Evolutionary conservation across 1,139 yeast genomes (phyloP), one percentile per base, ranked within the genome.

Genomic region (Kluyveromyces marxianus): DNA sequence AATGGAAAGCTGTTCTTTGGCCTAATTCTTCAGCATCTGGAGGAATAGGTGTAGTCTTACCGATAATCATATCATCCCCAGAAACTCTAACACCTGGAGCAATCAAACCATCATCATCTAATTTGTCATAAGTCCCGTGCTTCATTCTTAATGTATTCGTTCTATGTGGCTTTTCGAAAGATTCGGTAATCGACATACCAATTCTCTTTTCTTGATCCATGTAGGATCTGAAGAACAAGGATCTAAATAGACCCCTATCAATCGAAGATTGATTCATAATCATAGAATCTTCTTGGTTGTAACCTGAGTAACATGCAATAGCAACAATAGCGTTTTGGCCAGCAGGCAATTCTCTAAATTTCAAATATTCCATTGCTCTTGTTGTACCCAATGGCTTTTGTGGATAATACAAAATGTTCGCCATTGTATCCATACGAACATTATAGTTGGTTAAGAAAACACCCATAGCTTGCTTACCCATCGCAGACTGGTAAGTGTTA

Each of bases 401-500:
- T 40, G 99, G 99, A 62, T 92, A 92, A 65, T 94, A 94, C 56
- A 92, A 75, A 60, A 92, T 90, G 60, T 92, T 92, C 14, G 98
- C 97, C 98, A 94, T 92, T 3, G 98, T 92, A 69, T 92, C 99
- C 98, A 92, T 92, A 72, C 99, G 87, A 44, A 90, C 96, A 47
- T 85, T 79, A 66, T 92, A 94, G 63, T 92, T 92, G 4, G 98
- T 92, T 62, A 92, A 76, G 68, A 88, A 90, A n/a, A 94, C 98
- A 65, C 99, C 99, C 98, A 92, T 92, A 50, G 99, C 99, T 72
- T 92, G 99, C 69, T 92, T 92, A 80, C 98, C 98, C 98, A 92
- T 92, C 54, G 98, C 98, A 64, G 96, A 89, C 72, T 92, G 98
- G 70, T 92, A 92, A 4, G 98, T 92, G 67, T 92, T 92, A 81